Evolutionary conservation across 768 basidiomycete species (phyloP).

Genomic region (Lactarius trivialis): DNA sequence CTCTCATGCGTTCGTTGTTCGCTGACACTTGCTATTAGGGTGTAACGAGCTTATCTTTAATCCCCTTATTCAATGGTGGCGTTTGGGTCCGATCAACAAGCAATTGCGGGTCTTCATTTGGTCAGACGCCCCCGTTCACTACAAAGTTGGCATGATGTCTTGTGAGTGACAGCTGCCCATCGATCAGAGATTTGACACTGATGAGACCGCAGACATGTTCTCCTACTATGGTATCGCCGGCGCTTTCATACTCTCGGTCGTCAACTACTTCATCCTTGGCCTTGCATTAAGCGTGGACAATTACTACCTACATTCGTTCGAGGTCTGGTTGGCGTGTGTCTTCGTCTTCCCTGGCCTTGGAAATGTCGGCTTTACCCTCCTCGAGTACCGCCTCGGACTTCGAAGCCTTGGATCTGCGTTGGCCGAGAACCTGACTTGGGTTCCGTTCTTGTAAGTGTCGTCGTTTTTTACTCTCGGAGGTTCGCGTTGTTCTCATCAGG

Average conservation of each 20-base stretch:
- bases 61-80: slow-evolving; percentile 73
- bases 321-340: slow-evolving; percentile 68
- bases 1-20: not conserved
- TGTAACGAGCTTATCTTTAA: slow-evolving; percentile 82
- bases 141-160: slow-evolving; percentile 75
- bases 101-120: slow-evolving; percentile 72
- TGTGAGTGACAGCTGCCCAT: slow-evolving; percentile 38
- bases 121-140: slow-evolving; percentile 71
- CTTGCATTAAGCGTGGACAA: slow-evolving; percentile 55
- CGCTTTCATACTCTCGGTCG: slow-evolving; percentile 50
- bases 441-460: slow-evolving; percentile 68
- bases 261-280: slow-evolving; percentile 70
- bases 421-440: slow-evolving; percentile 54
- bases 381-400: slow-evolving; percentile 62
- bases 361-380: slow-evolving; percentile 59
- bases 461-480: slow-evolving; percentile 17
- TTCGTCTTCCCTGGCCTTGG: slow-evolving; percentile 64
- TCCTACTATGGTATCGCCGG: slow-evolving; percentile 59
- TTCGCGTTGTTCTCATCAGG: not conserved
- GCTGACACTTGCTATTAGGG: slow-evolving; percentile 31
- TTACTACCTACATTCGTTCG: slow-evolving; percentile 64
- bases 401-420: slow-evolving; percentile 43
- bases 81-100: slow-evolving; percentile 73
- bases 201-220: slow-evolving; percentile 34
- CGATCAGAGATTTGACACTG: not conserved